Evolutionary conservation across 495 filamentous ascomycete genomes (phyloP).

Genomic region (Arthonia radiata): DNA sequence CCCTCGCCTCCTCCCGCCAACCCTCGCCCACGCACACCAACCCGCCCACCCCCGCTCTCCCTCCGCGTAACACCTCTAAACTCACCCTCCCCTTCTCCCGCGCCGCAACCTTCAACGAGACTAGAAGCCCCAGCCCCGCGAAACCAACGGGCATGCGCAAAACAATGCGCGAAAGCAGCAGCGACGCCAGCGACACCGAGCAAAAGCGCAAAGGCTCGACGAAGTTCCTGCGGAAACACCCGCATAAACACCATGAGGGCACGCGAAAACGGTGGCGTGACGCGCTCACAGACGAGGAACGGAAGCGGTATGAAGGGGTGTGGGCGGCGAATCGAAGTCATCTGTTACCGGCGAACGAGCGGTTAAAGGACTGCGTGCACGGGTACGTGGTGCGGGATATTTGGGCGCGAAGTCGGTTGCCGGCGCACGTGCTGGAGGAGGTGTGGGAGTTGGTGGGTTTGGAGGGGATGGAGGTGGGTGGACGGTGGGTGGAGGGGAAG

Average conservation of each 20-base stretch:
- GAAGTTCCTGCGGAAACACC: conserved; percentile 44
- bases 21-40: too few species aligned
- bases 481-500: conserved; percentile 54
- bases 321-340: conserved; percentile 84
- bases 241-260: conserved; percentile 74
- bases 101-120: too few species aligned
- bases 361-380: conserved; percentile 31
- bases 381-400: conserved; percentile 67
- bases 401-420: conserved; percentile 55
- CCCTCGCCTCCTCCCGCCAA: conserved; percentile 47
- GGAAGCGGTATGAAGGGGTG: conserved; percentile 84
- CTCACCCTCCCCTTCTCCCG: too few species aligned
- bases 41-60: conserved; percentile 20
- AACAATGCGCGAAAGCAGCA: conserved; percentile 40
- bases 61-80: too few species aligned
- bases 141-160: conserved; percentile 36
- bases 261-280: conserved; percentile 65
- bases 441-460: conserved; percentile 72
- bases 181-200: too few species aligned
- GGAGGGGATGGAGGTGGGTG: conserved; percentile 39
- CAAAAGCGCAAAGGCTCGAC: too few species aligned
- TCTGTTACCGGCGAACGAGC: conserved; percentile 12
- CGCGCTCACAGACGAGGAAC: conserved; percentile 47
- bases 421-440: conserved; percentile 40
- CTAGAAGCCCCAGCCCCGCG: too few species aligned